Conservation (phyloP, 306 rosid species). For the Prunus mongolica region DNA sequence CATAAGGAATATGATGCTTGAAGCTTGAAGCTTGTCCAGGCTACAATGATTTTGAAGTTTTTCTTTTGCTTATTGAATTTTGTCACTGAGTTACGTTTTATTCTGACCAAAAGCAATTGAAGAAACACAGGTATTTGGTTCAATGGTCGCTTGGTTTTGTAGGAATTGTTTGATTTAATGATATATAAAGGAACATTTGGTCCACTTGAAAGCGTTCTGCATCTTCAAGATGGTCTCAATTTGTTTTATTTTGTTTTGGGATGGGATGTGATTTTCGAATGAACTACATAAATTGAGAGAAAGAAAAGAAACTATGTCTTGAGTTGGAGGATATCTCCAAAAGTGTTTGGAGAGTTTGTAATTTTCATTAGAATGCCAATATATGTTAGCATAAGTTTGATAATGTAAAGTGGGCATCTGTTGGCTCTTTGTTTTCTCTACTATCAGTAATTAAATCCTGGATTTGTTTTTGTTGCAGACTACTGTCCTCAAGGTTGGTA, state of each 20-base stretch:
- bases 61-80: background rate
- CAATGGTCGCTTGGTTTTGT: background rate
- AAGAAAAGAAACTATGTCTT: background rate
- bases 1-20: background rate
- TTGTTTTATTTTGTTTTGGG: background rate
- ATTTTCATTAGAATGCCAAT: background rate
- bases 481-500: conserved; percentile 81
- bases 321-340: background rate
- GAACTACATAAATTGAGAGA: background rate
- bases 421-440: background rate
- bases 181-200: background rate
- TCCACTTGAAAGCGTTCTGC: background rate
- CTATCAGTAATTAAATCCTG: background rate
- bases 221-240: background rate
- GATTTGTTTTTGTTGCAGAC: conserved; percentile 48
- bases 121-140: background rate
- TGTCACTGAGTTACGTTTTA: background rate
- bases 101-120: background rate
- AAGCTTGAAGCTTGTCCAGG: background rate
- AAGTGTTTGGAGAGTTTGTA: background rate
- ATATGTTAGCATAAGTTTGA: background rate
- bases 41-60: background rate
- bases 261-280: background rate
- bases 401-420: background rate
- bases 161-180: background rate